Percentiles rank a stretch among this genome's conserved stretches.
phyloP scores from a whole-genome alignment of 805 yeast genomes.

The Dipodascus albidus region DNA sequence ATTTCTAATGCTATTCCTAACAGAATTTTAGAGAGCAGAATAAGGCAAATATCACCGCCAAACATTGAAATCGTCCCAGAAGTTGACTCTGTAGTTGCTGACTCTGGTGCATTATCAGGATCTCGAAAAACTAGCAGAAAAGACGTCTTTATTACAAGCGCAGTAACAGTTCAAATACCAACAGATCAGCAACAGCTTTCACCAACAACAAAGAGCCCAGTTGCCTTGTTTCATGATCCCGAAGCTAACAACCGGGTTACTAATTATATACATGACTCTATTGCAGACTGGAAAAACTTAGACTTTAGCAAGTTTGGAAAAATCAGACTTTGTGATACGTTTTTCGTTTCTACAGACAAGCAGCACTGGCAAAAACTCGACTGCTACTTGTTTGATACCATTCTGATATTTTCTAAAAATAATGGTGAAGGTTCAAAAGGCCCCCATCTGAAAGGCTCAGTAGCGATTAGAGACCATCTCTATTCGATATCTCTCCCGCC shows the following conservation, averaged over 20 bases:
- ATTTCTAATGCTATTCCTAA: background rate
- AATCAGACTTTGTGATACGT: constrained; percentile 7
- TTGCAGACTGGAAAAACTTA: constrained; percentile 3
- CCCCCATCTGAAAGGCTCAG: constrained; percentile 8
- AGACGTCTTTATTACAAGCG: background rate
- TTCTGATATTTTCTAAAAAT: constrained; percentile 7
- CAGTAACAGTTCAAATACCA: background rate
- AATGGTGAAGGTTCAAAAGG: background rate
- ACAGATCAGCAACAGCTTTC: background rate
- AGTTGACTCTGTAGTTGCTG: background rate
- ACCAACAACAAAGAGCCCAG: background rate
- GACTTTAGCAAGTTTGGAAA: constrained; percentile 9
- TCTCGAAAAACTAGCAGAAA: background rate
- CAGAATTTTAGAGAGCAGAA: background rate
- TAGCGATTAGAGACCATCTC: constrained; percentile 9
- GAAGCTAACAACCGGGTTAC: background rate
- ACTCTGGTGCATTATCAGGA: background rate
- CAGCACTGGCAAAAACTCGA: constrained; percentile 10
- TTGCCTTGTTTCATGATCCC: background rate
- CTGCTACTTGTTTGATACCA: constrained; percentile 10
- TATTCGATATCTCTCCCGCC: constrained; percentile 2
- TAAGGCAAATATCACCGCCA: background rate
- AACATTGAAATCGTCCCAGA: background rate
- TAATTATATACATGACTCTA: background rate
- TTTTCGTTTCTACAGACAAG: constrained; percentile 10